Percentiles rank a stretch among this genome's conserved stretches.
These are phyloP conservation scores for Cynara cardunculus DNA, from an alignment of 129 eudicot species.

Conservation along the genomic window DNA sequence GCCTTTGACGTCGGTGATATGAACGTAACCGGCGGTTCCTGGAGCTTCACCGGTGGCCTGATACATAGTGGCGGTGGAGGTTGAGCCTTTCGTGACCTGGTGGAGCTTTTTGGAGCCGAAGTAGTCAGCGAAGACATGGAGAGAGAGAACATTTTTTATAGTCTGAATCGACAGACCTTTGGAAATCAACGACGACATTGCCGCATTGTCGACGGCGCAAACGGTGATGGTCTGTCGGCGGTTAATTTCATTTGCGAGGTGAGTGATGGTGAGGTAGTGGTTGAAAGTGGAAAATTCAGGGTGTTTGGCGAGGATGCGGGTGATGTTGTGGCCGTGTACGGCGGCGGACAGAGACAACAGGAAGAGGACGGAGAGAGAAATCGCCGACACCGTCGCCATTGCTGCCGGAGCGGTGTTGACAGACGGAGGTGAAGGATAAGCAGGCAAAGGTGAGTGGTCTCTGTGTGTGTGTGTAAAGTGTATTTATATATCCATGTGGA, in stretches of 20 bases:
- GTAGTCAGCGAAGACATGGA: constrained; percentile 64
- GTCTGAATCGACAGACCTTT: constrained; percentile 40
- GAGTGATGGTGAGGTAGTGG: constrained; percentile 68
- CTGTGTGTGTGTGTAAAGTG: constrained; percentile 18
- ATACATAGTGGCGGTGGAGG: constrained; percentile 59
- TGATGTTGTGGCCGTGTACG: constrained; percentile 65
- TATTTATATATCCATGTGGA: constrained; percentile 15
- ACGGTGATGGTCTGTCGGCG: constrained; percentile 71
- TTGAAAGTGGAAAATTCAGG: constrained; percentile 78
- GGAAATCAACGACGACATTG: constrained; percentile 42
- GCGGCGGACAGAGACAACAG: constrained; percentile 40
- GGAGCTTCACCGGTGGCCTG: constrained; percentile 72
- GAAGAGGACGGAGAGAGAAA: constrained; percentile 39
- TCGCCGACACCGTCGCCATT: constrained; percentile 20
- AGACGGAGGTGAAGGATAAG: constrained; percentile 19
- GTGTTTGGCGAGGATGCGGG: constrained; percentile 69
- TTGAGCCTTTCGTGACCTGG: constrained; percentile 57
- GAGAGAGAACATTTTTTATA: constrained; percentile 47
- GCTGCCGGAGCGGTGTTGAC: constrained; percentile 19
- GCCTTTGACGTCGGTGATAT: constrained; percentile 70
- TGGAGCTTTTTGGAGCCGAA: constrained; percentile 71
- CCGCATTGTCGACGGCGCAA: constrained; percentile 64
- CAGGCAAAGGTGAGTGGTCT: constrained; percentile 17
- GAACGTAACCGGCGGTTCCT: constrained; percentile 58
- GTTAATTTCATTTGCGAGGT: constrained; percentile 68